Evolutionary conservation across 345 rosid species (phyloP).

Genomic region (Pugionium cornutum): DNA sequence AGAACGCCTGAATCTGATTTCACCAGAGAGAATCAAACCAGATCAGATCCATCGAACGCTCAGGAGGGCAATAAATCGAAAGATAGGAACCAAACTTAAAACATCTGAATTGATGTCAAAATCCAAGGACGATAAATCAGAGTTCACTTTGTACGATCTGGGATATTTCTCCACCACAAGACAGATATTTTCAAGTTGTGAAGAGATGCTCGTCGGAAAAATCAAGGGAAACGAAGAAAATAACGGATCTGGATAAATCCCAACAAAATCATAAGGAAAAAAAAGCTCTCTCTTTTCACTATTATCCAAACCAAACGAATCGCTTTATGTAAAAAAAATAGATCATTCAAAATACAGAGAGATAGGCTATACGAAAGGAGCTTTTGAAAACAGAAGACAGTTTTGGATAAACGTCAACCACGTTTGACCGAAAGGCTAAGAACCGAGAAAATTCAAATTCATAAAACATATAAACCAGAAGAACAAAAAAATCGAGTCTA

Average conservation of each 20-base stretch:
- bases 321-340: neutral
- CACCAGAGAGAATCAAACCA: neutral
- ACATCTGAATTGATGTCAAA: neutral
- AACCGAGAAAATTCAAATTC: slow-evolving; percentile 13
- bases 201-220: neutral
- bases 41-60: slow-evolving; percentile 17
- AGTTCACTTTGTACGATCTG: slow-evolving; percentile 29
- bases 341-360: slow-evolving; percentile 17
- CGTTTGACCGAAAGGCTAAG: slow-evolving; percentile 19
- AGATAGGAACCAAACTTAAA: no score
- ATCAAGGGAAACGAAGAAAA: neutral
- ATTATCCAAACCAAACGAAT: neutral
- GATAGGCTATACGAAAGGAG: neutral
- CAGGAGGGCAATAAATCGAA: neutral
- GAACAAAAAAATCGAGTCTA: neutral
- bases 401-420: slow-evolving; percentile 17
- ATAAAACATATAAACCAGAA: neutral
- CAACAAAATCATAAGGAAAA: neutral
- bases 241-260: slow-evolving; percentile 14
- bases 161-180: no score
- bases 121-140: neutral
- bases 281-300: neutral
- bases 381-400: neutral
- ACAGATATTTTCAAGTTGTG: no score
- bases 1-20: slow-evolving; percentile 50